Conservation (phyloP, 1,139 yeast species). For the Geotrichum phurueaensis region DNA sequence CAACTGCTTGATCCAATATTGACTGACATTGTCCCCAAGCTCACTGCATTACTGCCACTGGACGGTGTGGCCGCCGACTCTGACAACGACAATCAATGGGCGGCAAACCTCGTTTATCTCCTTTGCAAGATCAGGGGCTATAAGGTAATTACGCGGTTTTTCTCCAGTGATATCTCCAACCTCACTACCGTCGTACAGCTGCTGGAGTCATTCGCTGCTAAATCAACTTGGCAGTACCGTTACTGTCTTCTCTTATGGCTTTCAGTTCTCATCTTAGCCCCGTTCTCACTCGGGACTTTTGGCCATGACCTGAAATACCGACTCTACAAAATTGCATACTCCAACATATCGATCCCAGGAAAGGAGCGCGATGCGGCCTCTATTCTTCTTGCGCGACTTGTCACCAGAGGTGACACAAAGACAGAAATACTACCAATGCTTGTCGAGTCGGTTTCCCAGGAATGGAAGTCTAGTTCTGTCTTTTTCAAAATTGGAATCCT, state of each 20-base stretch:
- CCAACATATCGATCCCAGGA: slow-evolving; percentile 40
- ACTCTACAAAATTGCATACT: slow-evolving; percentile 37
- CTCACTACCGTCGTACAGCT: slow-evolving; percentile 13
- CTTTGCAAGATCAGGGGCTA: slow-evolving; percentile 62
- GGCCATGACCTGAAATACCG: slow-evolving; percentile 35
- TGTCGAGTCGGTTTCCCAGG: slow-evolving; percentile 12
- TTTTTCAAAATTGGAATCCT: slow-evolving; percentile 26
- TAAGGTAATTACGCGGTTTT: slow-evolving; percentile 51
- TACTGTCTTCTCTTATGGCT: slow-evolving; percentile 70
- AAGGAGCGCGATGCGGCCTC: slow-evolving; percentile 47
- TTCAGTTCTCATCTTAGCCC: slow-evolving; percentile 59
- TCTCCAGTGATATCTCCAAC: slow-evolving; percentile 50
- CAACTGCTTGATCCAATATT: slow-evolving; percentile 35
- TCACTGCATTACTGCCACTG: slow-evolving; percentile 19
- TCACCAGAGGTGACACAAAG: slow-evolving; percentile 38
- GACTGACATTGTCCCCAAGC: slow-evolving; percentile 20
- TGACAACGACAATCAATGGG: slow-evolving; percentile 2
- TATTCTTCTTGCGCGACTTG: slow-evolving; percentile 39
- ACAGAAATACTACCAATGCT: slow-evolving; percentile 22
- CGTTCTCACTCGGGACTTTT: slow-evolving; percentile 54
- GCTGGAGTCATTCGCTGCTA: slow-evolving; percentile 2
- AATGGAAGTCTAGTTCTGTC: slow-evolving; percentile 3
- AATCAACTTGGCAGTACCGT: slow-evolving; percentile 46
- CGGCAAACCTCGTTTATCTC: slow-evolving; percentile 42
- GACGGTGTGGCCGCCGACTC: slow-evolving; percentile 12